Percentiles rank a stretch among this genome's conserved stretches.
Evolutionary conservation across 2,329 filamentous ascomycete species (phyloP).

Genomic region (Cladophialophora psammophila): DNA sequence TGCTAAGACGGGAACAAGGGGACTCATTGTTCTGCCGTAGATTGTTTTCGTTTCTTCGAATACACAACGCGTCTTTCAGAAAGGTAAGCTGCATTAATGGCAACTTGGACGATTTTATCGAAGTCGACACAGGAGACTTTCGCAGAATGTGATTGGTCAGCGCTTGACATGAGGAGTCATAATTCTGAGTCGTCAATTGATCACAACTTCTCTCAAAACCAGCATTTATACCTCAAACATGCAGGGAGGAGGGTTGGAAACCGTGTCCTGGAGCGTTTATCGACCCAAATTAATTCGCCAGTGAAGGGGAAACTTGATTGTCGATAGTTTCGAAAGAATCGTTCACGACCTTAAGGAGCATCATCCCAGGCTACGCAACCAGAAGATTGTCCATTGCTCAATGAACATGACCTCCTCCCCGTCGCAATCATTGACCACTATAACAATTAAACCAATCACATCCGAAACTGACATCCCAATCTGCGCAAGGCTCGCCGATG

Average conservation of each 20-base stretch:
- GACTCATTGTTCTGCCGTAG: background rate
- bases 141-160: background rate
- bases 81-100: background rate
- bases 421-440: background rate
- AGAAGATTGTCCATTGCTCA: background rate
- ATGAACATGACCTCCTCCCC: background rate
- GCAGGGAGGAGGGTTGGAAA: background rate
- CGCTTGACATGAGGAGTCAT: conserved; percentile 1
- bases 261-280: background rate
- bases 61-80: background rate
- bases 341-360: background rate
- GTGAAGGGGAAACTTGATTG: background rate
- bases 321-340: background rate
- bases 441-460: conserved; percentile 31
- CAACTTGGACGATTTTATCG: background rate
- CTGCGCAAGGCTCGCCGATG: conserved; percentile 26
- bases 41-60: background rate
- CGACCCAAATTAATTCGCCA: background rate
- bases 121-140: background rate
- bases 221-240: background rate
- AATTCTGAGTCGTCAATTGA: background rate
- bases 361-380: background rate
- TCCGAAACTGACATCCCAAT: conserved; percentile 30
- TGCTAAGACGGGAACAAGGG: background rate
- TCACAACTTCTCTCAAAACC: background rate